Conservation (phyloP, 176 grass and related monocot genomes). For the Stipa capillata region DNA sequence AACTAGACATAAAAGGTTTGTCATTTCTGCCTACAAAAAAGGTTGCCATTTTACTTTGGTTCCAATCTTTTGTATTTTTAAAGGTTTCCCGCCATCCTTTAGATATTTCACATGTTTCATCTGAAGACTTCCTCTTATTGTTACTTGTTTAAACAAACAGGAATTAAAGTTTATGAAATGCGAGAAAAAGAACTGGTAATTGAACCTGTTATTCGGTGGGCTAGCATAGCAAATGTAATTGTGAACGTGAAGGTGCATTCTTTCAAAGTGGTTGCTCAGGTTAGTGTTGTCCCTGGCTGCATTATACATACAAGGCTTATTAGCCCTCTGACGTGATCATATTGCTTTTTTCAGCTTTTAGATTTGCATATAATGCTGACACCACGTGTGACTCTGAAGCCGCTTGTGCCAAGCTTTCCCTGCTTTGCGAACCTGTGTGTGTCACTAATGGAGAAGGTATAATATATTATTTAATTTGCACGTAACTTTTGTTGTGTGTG, state of each 20-base stretch:
- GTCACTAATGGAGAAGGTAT: conserved; percentile 92
- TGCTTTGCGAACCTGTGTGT: conserved; percentile 65
- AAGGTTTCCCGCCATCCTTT: neutral
- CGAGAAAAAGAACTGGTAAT: conserved; percentile 84
- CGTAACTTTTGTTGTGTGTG: neutral
- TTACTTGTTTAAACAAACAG: conserved; percentile 30
- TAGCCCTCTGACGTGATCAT: conserved; percentile 1
- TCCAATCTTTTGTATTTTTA: neutral
- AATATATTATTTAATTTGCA: too few relatives aligned
- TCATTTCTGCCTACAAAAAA: too few relatives aligned
- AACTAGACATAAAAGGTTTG: neutral
- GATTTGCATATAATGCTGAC: conserved; percentile 61
- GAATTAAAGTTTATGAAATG: conserved; percentile 83
- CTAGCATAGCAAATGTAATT: conserved; percentile 55
- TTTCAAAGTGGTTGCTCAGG: conserved; percentile 55
- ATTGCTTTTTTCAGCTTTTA: conserved; percentile 47
- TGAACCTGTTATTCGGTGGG: conserved; percentile 91
- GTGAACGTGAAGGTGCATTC: conserved; percentile 50
- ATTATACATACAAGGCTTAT: neutral
- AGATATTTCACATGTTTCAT: neutral
- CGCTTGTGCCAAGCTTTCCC: conserved; percentile 93
- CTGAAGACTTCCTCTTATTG: neutral
- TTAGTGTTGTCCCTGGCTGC: conserved; percentile 8
- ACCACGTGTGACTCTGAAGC: conserved; percentile 81
- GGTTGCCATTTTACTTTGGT: neutral